These are phyloP conservation scores for Mycena crocata DNA, from an alignment of 768 basidiomycete species.

Conservation along the genomic window DNA sequence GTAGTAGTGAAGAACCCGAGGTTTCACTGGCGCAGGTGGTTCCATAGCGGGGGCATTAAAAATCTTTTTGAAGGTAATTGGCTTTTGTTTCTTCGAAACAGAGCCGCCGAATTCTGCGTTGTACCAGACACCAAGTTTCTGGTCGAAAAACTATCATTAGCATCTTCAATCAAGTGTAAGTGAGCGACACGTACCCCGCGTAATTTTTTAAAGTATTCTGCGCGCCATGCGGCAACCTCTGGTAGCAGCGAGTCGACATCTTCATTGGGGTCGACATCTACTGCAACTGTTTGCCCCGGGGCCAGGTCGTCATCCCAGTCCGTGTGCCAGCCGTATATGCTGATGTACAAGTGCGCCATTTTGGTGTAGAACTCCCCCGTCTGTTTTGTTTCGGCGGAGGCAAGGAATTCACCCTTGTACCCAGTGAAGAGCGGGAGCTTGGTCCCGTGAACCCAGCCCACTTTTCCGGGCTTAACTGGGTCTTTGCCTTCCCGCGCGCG, in stretches of 20 bases:
- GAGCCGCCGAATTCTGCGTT: background rate
- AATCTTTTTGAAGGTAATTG: background rate
- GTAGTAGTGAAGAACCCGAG: background rate
- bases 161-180: background rate
- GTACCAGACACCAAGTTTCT: slow-evolving; percentile 9
- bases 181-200: background rate
- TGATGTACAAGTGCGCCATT: background rate
- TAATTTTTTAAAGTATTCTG: background rate
- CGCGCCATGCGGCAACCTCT: background rate
- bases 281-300: background rate
- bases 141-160: no score
- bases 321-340: slow-evolving; percentile 3
- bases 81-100: background rate
- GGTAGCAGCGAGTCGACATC: background rate
- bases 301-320: background rate
- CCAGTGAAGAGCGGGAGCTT: background rate
- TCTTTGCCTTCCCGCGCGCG: background rate
- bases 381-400: background rate
- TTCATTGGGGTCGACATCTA: slow-evolving; percentile 8
- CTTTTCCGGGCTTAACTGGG: background rate
- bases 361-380: background rate
- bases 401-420: background rate
- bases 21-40: background rate
- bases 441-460: slow-evolving; percentile 13
- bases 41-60: slow-evolving; percentile 1